These are phyloP conservation scores for Globisporangium paroecandrum DNA, from an alignment of 352 stramenopile species.

Conservation along the genomic window DNA sequence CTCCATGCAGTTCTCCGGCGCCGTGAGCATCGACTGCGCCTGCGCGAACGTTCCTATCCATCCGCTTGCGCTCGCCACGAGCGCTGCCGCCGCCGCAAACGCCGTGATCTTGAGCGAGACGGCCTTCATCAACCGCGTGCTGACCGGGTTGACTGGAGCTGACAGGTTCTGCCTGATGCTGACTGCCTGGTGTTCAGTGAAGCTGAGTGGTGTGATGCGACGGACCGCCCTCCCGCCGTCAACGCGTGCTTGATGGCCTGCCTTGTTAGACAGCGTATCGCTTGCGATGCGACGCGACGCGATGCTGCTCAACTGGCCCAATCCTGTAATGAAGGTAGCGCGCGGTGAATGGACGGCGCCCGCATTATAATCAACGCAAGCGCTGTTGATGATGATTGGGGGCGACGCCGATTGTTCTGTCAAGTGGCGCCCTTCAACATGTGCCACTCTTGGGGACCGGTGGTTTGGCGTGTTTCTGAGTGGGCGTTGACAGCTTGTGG, in stretches of 20 bases:
- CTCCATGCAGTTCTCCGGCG: conserved; percentile 11
- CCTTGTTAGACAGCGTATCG: neutral
- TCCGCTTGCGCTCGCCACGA: neutral
- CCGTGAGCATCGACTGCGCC: conserved; percentile 16
- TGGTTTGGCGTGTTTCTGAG: neutral
- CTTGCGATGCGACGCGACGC: neutral
- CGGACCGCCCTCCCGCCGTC: neutral
- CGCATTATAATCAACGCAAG: neutral
- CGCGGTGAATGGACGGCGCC: neutral
- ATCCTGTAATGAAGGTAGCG: neutral
- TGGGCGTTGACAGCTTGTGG: neutral
- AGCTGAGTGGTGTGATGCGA: neutral
- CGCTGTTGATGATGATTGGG: neutral
- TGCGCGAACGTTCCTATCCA: neutral
- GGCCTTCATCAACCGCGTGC: neutral
- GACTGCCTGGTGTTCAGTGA: neutral
- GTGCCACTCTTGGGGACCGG: neutral
- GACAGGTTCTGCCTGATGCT: neutral
- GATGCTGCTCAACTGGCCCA: neutral
- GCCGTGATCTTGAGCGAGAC: neutral
- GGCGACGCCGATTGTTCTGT: neutral
- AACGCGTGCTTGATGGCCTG: neutral
- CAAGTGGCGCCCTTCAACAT: neutral
- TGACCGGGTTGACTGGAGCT: neutral
- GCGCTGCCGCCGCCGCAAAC: neutral